Conservation (phyloP, 495 filamentous ascomycete species). For the Neurospora pannonica region DNA sequence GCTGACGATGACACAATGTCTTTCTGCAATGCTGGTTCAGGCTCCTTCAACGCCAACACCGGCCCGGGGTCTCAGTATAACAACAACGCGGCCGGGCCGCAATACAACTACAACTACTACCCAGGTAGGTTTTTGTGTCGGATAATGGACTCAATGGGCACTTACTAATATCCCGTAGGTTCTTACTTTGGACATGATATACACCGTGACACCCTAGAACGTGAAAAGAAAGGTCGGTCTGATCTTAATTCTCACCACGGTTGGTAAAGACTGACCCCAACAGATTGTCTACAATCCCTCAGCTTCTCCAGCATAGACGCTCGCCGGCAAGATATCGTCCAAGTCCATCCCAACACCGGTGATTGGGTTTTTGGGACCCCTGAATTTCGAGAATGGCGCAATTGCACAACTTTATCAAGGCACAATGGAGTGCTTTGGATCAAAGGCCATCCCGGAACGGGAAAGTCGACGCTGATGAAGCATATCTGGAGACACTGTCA, state of each 20-base stretch:
- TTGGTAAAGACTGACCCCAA: neutral
- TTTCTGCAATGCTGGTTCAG: neutral
- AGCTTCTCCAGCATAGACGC: neutral
- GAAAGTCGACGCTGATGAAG: constrained; percentile 20
- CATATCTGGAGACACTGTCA: constrained; percentile 4
- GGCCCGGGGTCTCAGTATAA: neutral
- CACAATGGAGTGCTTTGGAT: constrained; percentile 18
- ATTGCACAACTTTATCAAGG: neutral
- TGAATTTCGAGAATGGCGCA: constrained; percentile 3
- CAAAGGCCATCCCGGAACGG: constrained; percentile 16
- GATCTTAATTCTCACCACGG: neutral
- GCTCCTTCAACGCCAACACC: neutral
- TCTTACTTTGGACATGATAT: neutral
- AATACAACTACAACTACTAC: neutral
- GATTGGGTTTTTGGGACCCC: constrained; percentile 6
- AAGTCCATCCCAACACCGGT: neutral
- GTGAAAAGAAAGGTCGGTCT: neutral
- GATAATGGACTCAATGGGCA: no score
- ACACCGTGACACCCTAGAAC: neutral
- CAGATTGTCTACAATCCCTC: neutral
- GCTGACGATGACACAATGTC: no score
- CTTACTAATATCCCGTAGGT: neutral
- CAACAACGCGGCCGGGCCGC: neutral
- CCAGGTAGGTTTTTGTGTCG: neutral
- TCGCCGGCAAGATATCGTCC: constrained; percentile 2